Base-by-base conservation (phyloP, 164 flowering plant genomes). In the Umbellularia californica region DNA sequence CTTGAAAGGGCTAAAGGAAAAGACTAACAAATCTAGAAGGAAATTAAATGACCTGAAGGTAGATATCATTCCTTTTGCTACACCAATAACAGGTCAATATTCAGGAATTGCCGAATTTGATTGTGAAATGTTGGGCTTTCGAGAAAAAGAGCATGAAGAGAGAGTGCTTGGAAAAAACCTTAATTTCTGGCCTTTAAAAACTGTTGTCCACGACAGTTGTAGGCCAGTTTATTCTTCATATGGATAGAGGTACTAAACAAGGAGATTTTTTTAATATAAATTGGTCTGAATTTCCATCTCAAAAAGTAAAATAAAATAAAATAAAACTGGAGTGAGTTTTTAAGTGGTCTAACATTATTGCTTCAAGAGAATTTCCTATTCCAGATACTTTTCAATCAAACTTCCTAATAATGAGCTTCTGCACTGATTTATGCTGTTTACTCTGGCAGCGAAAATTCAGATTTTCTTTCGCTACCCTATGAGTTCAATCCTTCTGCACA, bases 381-480 rank as follows among this genome's bases (percentile, higher is more conserved):
- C 64, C 11, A 0, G 30, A n/a, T 65, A 27, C 68, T 15, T 28
- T 72, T 35, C 47, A 35, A 35, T 35, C 7, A 55, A 14, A 55
- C 20, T 15, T 55, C 0, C 60, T 55, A 17, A 15, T 15, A 15
- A 55, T 19, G 60, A 15, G 60, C 60, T 33, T 50, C 70, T 60
- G 4, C 51, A 25, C 3, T 75, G 6, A 27, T 58, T 25, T 58
- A 50, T 66, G 71, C 12, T 71, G 17, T 70, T 20, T 72, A 70
- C 63, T 50, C 27, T 83, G 74, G 50, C 85, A 88, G 93, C 60
- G 79, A 58, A 47, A 80, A 79, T 65, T 76, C 50, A 51, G 80
- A 79, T 81, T 72, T 84, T 35, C 79, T 76, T 75, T 60, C 71
- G 25, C 75, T 78, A 65, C 78, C 82, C 12, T 55, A 71, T 19